Conservation (phyloP, 805 yeast genomes). For the Lipomyces japonicus region DNA sequence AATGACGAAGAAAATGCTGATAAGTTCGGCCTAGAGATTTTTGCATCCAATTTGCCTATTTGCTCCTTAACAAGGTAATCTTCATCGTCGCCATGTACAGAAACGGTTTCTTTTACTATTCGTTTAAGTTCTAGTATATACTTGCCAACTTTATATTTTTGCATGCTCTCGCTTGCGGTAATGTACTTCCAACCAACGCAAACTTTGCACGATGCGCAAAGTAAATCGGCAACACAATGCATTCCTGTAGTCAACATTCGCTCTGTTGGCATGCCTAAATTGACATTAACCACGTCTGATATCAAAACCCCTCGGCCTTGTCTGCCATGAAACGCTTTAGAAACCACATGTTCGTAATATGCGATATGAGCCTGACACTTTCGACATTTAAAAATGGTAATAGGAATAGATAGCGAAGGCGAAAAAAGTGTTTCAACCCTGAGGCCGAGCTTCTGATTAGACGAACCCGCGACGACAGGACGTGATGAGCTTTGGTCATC, state of each 20-base stretch:
- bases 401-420: constrained; percentile 7
- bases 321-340: constrained; percentile 22
- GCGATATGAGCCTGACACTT: constrained; percentile 20
- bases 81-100: background rate
- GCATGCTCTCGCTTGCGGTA: constrained; percentile 44
- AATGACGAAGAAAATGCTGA: no score
- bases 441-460: background rate
- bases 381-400: constrained; percentile 13
- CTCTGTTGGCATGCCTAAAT: constrained; percentile 11
- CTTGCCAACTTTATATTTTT: constrained; percentile 56
- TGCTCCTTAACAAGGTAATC: no score
- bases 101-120: constrained; percentile 11
- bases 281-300: constrained; percentile 11
- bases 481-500: background rate
- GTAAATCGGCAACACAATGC: constrained; percentile 52
- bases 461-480: background rate
- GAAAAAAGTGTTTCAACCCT: constrained; percentile 10
- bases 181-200: constrained; percentile 64
- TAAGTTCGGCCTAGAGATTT: no score
- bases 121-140: constrained; percentile 47
- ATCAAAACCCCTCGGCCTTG: constrained; percentile 23
- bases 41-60: no score
- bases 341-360: constrained; percentile 6
- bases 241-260: constrained; percentile 51
- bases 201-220: constrained; percentile 50